Percentiles rank a stretch among this genome's conserved stretches.
Evolutionary conservation across 164 flowering plant genomes (phyloP).

Genomic region (Aristolochia fimbriata): DNA sequence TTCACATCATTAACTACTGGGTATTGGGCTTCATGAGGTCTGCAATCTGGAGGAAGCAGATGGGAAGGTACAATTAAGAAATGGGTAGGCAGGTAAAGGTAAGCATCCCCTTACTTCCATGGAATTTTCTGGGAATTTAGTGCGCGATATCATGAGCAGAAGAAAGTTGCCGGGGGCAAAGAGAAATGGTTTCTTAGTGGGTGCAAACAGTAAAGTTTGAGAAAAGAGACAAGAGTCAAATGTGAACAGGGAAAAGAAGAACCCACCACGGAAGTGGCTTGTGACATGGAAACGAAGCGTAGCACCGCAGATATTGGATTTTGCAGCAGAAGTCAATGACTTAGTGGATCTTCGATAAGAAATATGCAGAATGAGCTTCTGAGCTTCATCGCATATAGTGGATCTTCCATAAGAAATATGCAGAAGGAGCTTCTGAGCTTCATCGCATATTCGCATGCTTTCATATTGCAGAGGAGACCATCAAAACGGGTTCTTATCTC

Average conservation of each 20-base stretch:
- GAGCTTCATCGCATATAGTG: too few species aligned
- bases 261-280: background rate
- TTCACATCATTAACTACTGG: too few species aligned
- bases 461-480: too few species aligned
- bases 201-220: background rate
- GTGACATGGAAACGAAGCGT: slow-evolving; percentile 2
- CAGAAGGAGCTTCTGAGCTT: too few species aligned
- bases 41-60: too few species aligned
- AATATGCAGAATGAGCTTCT: background rate
- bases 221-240: background rate
- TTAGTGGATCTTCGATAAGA: background rate
- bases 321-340: slow-evolving; percentile 1
- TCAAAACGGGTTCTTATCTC: too few species aligned
- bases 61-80: too few species aligned
- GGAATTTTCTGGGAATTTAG: background rate
- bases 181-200: background rate
- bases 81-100: too few species aligned
- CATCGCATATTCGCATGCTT: too few species aligned
- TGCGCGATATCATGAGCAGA: slow-evolving; percentile 3
- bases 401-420: background rate
- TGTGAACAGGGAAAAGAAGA: slow-evolving; percentile 1
- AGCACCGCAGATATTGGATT: background rate
- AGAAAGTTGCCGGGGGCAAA: slow-evolving; percentile 2
- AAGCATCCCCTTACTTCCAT: too few species aligned
- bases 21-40: too few species aligned